Base-by-base conservation (phyloP, 495 filamentous ascomycete species). In the Aspergillus panamensis region DNA sequence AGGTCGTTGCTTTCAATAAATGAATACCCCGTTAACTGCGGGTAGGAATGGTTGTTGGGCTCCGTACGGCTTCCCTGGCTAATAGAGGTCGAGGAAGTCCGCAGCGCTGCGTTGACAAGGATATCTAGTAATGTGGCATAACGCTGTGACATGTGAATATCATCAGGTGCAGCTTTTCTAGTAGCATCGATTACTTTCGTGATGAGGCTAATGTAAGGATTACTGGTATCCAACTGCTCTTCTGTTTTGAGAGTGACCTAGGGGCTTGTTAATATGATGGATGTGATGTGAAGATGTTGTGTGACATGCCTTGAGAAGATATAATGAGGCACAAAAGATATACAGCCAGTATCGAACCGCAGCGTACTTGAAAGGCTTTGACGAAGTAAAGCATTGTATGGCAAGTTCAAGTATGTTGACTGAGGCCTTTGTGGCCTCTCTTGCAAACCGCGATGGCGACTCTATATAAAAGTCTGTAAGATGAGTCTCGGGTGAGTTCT, bases 271-370 rank as follows among this genome's bases (percentile, higher is more conserved):
- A 35, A 35, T 35, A 35, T 12, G 6, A 6, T 35, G 32, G 32
- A 35, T 35, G 32, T 35, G 6, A 35, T 35, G 32, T 35, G 32
- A n/a, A n/a, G n/a, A n/a, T n/a, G n/a, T n/a, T n/a, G n/a, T n/a
- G n/a, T n/a, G n/a, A 35, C 32, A 6, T 35, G 32, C 48, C 48
- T 50, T 50, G 25, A 50, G 48, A 33, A 50, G 48, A 8, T 50
- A 50, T 50, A 50, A 17, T 2, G 48, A 30, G 25, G 48, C 48
- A 33, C 48, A 50, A 3, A 50, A n/a, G 9, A 50, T 50, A 16
- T 30, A 50, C 21, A 50, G 48, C 48, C 48, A 50, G 48, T 32
- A 20, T 14, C 31, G 25, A 19, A 50, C 48, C 3, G 25, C 44
- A 4, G 19, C 44, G 10, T 47, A 47, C 10, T 47, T 47, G 19